Evolutionary conservation across 768 basidiomycete genomes (phyloP).

Genomic region (Lactarius vividus): DNA sequence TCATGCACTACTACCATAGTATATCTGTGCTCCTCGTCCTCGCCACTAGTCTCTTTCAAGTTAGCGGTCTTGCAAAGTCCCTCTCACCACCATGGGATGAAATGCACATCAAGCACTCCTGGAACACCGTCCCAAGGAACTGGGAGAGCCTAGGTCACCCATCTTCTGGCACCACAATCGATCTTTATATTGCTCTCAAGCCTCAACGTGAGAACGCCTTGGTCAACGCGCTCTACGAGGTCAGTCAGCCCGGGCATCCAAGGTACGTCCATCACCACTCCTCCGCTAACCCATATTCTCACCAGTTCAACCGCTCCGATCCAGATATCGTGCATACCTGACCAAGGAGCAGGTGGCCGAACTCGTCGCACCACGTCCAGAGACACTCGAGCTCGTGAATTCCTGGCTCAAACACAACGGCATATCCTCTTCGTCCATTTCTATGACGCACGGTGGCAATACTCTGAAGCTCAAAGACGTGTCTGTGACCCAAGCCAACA

Average conservation of each 20-base stretch:
- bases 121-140: background rate
- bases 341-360: no score
- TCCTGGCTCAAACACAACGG: background rate
- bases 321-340: no score
- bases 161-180: background rate
- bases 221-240: background rate
- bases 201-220: background rate
- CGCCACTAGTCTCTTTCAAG: no score
- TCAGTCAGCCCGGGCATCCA: background rate
- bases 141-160: background rate
- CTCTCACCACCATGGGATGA: background rate
- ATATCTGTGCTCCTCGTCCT: no score
- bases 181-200: background rate
- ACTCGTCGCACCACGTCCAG: background rate
- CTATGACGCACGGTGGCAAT: background rate
- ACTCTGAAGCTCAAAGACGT: background rate
- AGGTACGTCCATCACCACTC: background rate
- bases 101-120: background rate
- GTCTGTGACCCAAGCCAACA: background rate
- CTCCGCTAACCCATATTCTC: no score
- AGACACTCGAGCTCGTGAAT: background rate
- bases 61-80: no score
- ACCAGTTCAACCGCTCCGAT: no score
- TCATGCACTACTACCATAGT: no score
- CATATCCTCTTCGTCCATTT: background rate